These are phyloP conservation scores for Coffea eugenioides DNA, from an alignment of 257 asterid genomes.

Conservation along the genomic window DNA sequence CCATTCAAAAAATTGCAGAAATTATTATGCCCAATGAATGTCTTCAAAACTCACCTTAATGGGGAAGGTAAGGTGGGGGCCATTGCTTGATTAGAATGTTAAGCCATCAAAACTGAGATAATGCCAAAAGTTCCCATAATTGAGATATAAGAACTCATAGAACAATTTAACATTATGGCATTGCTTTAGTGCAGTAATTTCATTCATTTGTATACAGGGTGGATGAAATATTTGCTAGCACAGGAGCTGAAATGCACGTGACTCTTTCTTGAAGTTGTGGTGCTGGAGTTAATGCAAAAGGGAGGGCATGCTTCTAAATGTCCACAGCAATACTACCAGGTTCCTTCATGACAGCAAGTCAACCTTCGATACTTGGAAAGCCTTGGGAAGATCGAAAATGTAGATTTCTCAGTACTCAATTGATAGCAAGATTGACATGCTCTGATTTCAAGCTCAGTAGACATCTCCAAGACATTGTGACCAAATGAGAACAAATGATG, in stretches of 20 bases:
- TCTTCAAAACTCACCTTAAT: neutral
- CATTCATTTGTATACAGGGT: slow-evolving; percentile 38
- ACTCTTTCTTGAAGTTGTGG: slow-evolving; percentile 36
- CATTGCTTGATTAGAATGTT: neutral
- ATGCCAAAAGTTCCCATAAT: neutral
- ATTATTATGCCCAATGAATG: neutral
- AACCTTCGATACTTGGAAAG: neutral
- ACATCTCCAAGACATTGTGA: neutral
- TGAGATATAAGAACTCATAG: neutral
- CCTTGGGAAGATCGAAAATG: neutral
- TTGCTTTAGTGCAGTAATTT: neutral
- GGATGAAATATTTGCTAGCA: slow-evolving; percentile 54
- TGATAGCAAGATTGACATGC: neutral
- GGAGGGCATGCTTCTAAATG: neutral
- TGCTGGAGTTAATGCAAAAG: slow-evolving; percentile 16
- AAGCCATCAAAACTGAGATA: neutral
- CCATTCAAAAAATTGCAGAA: too few relatives aligned
- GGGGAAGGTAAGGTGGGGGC: neutral
- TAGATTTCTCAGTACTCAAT: neutral
- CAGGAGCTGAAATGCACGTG: slow-evolving; percentile 66
- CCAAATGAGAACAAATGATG: neutral
- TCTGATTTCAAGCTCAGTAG: neutral
- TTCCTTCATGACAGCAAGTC: neutral
- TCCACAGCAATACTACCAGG: neutral
- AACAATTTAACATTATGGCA: neutral